Evolutionary conservation across 2,329 filamentous ascomycete species (phyloP), one percentile per base, ranked within the genome.

Genomic region (Sporothrix phasma): DNA sequence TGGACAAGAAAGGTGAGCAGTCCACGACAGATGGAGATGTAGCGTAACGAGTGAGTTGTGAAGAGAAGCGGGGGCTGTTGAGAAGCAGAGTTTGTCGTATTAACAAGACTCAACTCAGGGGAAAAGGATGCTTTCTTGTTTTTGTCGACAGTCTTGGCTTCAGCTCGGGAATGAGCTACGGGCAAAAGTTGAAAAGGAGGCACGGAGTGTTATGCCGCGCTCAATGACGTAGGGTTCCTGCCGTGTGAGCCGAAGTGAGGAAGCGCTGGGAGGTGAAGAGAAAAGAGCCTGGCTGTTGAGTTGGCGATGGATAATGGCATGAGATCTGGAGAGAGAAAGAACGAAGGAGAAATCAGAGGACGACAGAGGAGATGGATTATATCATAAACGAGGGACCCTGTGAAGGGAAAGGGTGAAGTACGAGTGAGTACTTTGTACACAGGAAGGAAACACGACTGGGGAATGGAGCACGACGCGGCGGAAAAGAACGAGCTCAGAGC

Each of bases 401-500:
- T n/a, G 53, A 59, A 47, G 22, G 43, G 43, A 49, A 59, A 64
- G n/a, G n/a, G n/a, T n/a, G n/a, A n/a, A n/a, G n/a, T n/a, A n/a
- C n/a, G n/a, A n/a, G n/a, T n/a, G n/a, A n/a, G n/a, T 56, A 59
- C 37, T 45, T 17, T 4, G 13, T 19, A 56, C 17, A 34, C 31
- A 41, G 8, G 29, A 56, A 4, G 10, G 31, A 56, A 8, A 39
- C 24, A 43, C 15, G 13, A 41, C 19, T 39, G 19, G 45, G 41
- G 15, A 43, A 41, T 34, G 17, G 41, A 47, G 13, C 41, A n/a
- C 17, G 26, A 58, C 37, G 24, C 41, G 51, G 43, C 15, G 29
- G 17, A 63, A 63, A 63, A 59, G 63, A n/a, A 26, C 58, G 63
- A 61, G 63, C 51, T 43, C n/a, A 45, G 19, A 19, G n/a, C 31